These are phyloP conservation scores for Tympanopsis confertula DNA, from an alignment of 2,329 filamentous ascomycete species.

Conservation along the genomic window DNA sequence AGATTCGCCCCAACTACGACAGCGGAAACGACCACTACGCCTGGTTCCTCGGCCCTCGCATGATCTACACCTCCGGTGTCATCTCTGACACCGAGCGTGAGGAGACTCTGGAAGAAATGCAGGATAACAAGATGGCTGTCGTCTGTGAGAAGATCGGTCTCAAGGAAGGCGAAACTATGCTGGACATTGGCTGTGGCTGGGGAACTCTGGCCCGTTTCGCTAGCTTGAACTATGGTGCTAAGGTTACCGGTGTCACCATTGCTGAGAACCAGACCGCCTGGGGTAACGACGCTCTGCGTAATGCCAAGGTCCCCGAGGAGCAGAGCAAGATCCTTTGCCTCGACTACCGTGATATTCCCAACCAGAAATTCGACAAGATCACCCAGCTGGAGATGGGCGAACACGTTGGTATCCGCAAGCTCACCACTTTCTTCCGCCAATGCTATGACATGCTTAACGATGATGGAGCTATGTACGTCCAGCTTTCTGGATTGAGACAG, in stretches of 20 bases:
- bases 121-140: constrained; percentile 92
- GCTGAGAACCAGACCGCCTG: constrained; percentile 94
- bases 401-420: constrained; percentile 90
- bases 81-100: constrained; percentile 80
- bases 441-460: constrained; percentile 93
- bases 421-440: constrained; percentile 70
- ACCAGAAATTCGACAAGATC: constrained; percentile 82
- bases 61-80: constrained; percentile 96
- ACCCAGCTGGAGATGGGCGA: constrained; percentile 98
- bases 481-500: constrained; percentile 88
- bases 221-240: constrained; percentile 78
- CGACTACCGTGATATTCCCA: constrained; percentile 91
- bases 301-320: constrained; percentile 68
- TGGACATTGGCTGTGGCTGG: constrained; percentile 97
- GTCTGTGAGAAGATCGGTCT: constrained; percentile 93
- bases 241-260: constrained; percentile 81
- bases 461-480: constrained; percentile 89
- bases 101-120: constrained; percentile 84
- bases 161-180: constrained; percentile 67
- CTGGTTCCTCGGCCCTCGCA: constrained; percentile 95
- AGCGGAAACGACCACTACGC: constrained; percentile 96
- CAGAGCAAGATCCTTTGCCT: constrained; percentile 90
- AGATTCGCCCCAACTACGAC: constrained; percentile 96
- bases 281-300: constrained; percentile 84
- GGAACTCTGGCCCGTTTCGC: constrained; percentile 91